A percentile compares a stretch with the other conserved stretches of the same genome.
Conservation (phyloP, 352 stramenopile species). For the Phytophthora capsici region DNA sequence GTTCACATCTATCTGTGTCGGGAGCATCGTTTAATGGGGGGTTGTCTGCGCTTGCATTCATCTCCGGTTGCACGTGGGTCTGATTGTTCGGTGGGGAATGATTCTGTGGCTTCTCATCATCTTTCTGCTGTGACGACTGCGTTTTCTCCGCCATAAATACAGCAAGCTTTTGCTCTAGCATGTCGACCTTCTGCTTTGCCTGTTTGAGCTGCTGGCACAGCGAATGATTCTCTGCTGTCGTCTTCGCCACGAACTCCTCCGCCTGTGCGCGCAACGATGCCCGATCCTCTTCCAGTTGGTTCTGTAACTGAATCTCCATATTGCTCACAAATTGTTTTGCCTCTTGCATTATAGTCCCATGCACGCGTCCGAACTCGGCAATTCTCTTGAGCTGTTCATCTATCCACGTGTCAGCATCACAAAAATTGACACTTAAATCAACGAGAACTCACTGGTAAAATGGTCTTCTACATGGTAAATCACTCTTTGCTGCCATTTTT, state of each 20-base stretch:
- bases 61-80: conserved; percentile 19
- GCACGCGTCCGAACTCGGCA: conserved; percentile 75
- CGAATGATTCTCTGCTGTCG: conserved; percentile 50
- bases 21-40: background rate
- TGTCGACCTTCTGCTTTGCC: conserved; percentile 38
- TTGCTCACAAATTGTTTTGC: conserved; percentile 69
- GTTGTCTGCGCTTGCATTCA: conserved; percentile 8
- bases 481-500: conserved; percentile 67
- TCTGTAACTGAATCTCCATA: conserved; percentile 58
- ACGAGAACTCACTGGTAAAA: conserved; percentile 58
- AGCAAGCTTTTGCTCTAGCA: conserved; percentile 24
- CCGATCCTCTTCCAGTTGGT: conserved; percentile 59
- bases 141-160: conserved; percentile 19
- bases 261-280: conserved; percentile 50
- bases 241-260: conserved; percentile 60
- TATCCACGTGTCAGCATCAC: conserved; percentile 26
- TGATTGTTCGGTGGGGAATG: conserved; percentile 21
- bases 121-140: conserved; percentile 1
- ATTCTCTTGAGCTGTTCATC: conserved; percentile 84
- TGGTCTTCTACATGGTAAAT: conserved; percentile 70
- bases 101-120: conserved; percentile 4
- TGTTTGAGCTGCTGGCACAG: conserved; percentile 32
- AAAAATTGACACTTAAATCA: background rate
- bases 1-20: conserved; percentile 1
- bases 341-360: conserved; percentile 69